phyloP scores from a whole-genome alignment of 495 filamentous ascomycete genomes.

The Aspergillus baeticus region DNA sequence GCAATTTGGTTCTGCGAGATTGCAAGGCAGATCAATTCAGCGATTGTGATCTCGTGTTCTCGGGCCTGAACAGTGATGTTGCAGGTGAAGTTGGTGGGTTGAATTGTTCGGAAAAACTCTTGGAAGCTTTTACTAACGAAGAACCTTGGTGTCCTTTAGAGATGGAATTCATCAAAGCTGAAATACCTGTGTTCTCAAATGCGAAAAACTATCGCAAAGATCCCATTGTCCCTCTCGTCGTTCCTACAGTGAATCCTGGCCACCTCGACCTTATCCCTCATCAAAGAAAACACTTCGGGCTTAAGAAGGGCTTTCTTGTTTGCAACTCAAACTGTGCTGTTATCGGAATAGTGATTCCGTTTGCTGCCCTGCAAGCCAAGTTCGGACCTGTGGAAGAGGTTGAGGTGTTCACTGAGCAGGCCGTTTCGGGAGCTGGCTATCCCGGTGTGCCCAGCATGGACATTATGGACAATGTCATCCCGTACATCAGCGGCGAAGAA shows the following conservation, averaged over 20 bases:
- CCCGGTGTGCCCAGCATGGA: conserved; percentile 77
- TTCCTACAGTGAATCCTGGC: conserved; percentile 79
- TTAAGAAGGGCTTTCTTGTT: conserved; percentile 77
- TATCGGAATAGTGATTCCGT: conserved; percentile 85
- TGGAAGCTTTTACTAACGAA: background rate
- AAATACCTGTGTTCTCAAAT: conserved; percentile 82
- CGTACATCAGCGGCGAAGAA: conserved; percentile 84
- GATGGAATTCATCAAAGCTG: conserved; percentile 73
- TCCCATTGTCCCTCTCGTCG: conserved; percentile 78
- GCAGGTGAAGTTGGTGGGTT: conserved; percentile 72
- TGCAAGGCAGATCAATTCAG: conserved; percentile 72
- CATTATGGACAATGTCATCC: conserved; percentile 80
- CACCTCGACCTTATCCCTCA: conserved; percentile 77
- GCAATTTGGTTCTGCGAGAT: conserved; percentile 68
- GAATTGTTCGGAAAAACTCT: background rate
- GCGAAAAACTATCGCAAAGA: conserved; percentile 87
- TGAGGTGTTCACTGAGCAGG: conserved; percentile 84
- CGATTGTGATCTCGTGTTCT: conserved; percentile 88
- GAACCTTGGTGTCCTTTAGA: conserved; percentile 44
- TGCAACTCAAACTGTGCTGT: conserved; percentile 93
- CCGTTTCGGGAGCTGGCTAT: conserved; percentile 84
- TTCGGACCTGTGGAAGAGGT: conserved; percentile 75
- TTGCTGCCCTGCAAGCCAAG: conserved; percentile 73
- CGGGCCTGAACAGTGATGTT: conserved; percentile 79
- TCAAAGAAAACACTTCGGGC: conserved; percentile 63